Conservation (phyloP, 805 yeast species). For the Maudiozyma barnettii region DNA sequence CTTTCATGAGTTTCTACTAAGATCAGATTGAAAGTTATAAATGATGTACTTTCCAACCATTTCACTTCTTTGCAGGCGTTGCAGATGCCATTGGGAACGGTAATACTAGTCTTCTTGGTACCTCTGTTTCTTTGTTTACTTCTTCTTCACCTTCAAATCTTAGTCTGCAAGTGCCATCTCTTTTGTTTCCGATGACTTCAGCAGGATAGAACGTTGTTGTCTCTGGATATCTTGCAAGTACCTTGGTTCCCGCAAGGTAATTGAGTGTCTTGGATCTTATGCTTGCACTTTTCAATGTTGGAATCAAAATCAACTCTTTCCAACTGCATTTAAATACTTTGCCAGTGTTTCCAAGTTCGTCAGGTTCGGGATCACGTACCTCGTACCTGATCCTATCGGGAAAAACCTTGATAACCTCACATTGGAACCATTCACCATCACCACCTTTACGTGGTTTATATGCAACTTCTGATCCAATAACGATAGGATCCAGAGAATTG, state of each 20-base stretch:
- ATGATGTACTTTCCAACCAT: no score
- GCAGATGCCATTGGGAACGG: conserved; percentile 46
- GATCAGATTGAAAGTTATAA: no score
- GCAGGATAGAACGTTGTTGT: conserved; percentile 97
- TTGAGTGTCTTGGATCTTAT: conserved; percentile 28
- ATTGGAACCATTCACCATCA: conserved; percentile 92
- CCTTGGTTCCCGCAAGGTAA: conserved; percentile 70
- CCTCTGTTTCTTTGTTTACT: conserved; percentile 90
- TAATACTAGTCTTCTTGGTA: conserved; percentile 71
- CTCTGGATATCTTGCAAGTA: conserved; percentile 91
- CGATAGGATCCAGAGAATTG: conserved; percentile 49
- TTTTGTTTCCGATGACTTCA: conserved; percentile 65
- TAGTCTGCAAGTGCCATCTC: conserved; percentile 69
- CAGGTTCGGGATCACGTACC: conserved; percentile 97
- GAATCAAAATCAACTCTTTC: conserved; percentile 70
- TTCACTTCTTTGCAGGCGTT: conserved; percentile 15
- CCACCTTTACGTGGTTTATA: conserved; percentile 56
- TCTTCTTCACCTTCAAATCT: conserved; percentile 97
- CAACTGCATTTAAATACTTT: conserved; percentile 73
- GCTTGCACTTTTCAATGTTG: conserved; percentile 35
- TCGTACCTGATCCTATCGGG: conserved; percentile 72
- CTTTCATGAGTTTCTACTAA: no score
- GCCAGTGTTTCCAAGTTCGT: conserved; percentile 82
- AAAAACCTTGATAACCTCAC: conserved; percentile 72
- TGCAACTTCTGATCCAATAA: conserved; percentile 77